A percentile compares a stretch with the other conserved stretches of the same genome.
Evolutionary conservation across 768 basidiomycete genomes (phyloP).

Genomic region (Asterophora lycoperdoides): DNA sequence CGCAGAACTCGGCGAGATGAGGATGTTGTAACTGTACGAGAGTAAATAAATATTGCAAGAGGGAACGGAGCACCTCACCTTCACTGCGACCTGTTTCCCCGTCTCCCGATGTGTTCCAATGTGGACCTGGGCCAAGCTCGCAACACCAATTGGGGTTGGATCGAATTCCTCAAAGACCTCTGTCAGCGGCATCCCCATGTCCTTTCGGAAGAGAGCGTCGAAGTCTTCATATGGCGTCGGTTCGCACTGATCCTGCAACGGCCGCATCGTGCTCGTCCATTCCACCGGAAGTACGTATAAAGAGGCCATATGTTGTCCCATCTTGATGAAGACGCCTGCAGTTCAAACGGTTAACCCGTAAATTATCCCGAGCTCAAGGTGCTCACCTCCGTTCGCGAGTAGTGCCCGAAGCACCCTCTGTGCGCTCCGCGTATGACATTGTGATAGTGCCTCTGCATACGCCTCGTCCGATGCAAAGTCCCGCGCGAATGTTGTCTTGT

Average conservation of each 20-base stretch:
- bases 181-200: slow-evolving; percentile 68
- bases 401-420: slow-evolving; percentile 75
- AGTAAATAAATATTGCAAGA: background rate
- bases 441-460: slow-evolving; percentile 52
- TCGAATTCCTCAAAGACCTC: slow-evolving; percentile 87
- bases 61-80: slow-evolving; percentile 37
- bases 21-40: slow-evolving; percentile 79
- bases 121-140: slow-evolving; percentile 95
- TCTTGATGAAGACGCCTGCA: slow-evolving; percentile 77
- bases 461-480: slow-evolving; percentile 49
- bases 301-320: slow-evolving; percentile 84
- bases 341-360: slow-evolving; percentile 2
- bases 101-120: slow-evolving; percentile 68
- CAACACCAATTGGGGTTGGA: slow-evolving; percentile 86
- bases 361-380: background rate
- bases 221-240: slow-evolving; percentile 80
- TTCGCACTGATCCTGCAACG: slow-evolving; percentile 88
- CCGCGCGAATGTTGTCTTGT: slow-evolving; percentile 62
- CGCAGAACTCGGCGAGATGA: slow-evolving; percentile 85
- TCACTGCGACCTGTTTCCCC: slow-evolving; percentile 80
- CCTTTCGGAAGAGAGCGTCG: slow-evolving; percentile 68
- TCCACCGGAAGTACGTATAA: slow-evolving; percentile 51
- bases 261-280: slow-evolving; percentile 49
- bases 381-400: slow-evolving; percentile 79
- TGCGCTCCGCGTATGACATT: slow-evolving; percentile 84